phyloP scores from a whole-genome alignment of 139 green algal species.

The Chlorella ohadii region DNA sequence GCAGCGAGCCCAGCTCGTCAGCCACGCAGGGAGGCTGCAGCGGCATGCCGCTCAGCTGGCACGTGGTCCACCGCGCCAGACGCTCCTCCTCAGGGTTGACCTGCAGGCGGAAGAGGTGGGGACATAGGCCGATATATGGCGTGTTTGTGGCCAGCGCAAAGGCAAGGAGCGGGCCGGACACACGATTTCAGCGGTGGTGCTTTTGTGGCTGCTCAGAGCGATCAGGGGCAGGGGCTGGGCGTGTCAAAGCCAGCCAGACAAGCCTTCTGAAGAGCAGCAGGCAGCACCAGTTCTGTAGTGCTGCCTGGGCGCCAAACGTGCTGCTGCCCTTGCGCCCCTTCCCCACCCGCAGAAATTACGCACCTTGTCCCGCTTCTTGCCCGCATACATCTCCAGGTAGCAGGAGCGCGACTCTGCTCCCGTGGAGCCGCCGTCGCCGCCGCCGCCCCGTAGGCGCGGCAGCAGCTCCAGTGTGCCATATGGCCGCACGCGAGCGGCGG shows the following conservation, averaged over 20 bases:
- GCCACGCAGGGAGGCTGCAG: constrained; percentile 76
- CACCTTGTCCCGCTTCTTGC: constrained; percentile 81
- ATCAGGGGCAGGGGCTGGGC: too few relatives aligned
- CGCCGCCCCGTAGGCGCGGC: constrained; percentile 67
- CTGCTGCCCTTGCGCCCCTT: too few relatives aligned
- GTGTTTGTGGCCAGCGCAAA: too few relatives aligned
- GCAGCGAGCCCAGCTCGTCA: constrained; percentile 83
- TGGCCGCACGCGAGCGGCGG: constrained; percentile 12
- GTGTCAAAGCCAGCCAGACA: too few relatives aligned
- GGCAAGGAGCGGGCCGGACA: too few relatives aligned
- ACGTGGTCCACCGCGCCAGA: constrained; percentile 78
- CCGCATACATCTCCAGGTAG: constrained; percentile 93
- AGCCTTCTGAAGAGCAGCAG: too few relatives aligned
- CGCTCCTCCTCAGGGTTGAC: constrained; percentile 78
- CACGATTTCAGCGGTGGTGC: too few relatives aligned
- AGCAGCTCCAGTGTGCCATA: constrained; percentile 47
- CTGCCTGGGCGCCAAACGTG: too few relatives aligned
- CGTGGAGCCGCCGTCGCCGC: constrained; percentile 91
- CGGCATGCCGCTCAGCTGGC: constrained; percentile 74
- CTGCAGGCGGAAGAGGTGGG: constrained; percentile 20
- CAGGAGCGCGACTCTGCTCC: constrained; percentile 85
- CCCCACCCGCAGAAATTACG: too few relatives aligned
- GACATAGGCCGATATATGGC: not conserved
- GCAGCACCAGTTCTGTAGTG: too few relatives aligned
- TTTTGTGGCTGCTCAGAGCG: too few relatives aligned